These are phyloP conservation scores for Myxozyma mucilagina DNA, from an alignment of 805 yeast genomes.

Conservation along the genomic window DNA sequence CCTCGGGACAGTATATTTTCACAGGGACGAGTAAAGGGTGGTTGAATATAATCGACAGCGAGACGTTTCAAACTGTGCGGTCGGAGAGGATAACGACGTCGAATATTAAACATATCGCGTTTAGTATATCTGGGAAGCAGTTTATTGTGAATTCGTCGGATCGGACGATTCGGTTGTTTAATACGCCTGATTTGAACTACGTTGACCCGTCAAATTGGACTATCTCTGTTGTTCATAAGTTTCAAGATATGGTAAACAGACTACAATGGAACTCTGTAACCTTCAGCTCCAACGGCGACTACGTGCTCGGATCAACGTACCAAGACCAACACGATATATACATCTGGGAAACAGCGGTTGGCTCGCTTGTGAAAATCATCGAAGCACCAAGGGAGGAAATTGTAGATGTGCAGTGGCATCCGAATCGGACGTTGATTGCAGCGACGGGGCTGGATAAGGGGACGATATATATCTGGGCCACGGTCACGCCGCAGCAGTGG, in stretches of 20 bases:
- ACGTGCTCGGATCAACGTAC: slow-evolving; percentile 82
- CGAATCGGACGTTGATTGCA: slow-evolving; percentile 66
- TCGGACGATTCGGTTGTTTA: slow-evolving; percentile 38
- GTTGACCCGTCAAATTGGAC: slow-evolving; percentile 47
- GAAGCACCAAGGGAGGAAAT: slow-evolving; percentile 91
- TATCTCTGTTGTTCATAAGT: slow-evolving; percentile 72
- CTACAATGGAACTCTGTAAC: slow-evolving; percentile 84
- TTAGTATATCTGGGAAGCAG: slow-evolving; percentile 59
- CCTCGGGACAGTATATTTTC: slow-evolving; percentile 56
- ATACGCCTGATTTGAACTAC: slow-evolving; percentile 35
- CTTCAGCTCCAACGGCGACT: slow-evolving; percentile 75
- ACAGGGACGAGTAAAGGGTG: slow-evolving; percentile 83
- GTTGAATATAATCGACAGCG: slow-evolving; percentile 50
- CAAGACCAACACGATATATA: slow-evolving; percentile 88
- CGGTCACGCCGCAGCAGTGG: slow-evolving; percentile 88
- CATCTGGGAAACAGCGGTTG: slow-evolving; percentile 88
- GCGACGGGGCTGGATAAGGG: slow-evolving; percentile 88
- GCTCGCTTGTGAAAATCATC: slow-evolving; percentile 81
- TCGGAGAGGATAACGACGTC: slow-evolving; percentile 62
- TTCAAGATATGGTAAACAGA: slow-evolving; percentile 86
- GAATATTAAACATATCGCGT: slow-evolving; percentile 71
- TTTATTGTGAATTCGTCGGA: slow-evolving; percentile 40
- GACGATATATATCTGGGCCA: slow-evolving; percentile 75
- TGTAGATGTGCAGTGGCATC: slow-evolving; percentile 85
- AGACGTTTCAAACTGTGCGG: slow-evolving; percentile 43